A percentile compares a stretch with the other conserved stretches of the same genome.
Evolutionary conservation across 192 early-diverging fungal species (phyloP).

Genomic region (Rhizophagus prolifer): DNA sequence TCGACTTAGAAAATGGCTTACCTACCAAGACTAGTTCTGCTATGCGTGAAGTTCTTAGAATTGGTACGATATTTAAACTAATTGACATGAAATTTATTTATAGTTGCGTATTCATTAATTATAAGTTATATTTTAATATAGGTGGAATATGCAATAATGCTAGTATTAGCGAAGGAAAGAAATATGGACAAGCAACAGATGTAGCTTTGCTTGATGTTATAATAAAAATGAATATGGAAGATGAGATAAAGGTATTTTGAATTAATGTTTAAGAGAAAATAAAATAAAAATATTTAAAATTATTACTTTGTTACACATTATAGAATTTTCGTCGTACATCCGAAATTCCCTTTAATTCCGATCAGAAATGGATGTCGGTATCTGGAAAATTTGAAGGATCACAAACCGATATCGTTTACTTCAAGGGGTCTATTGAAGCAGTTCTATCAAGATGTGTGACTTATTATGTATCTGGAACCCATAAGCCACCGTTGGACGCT

Average conservation of each 20-base stretch:
- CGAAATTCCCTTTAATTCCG: conserved; percentile 89
- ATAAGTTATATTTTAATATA: conserved; percentile 47
- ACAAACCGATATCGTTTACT: conserved; percentile 41
- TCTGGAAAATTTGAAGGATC: conserved; percentile 41
- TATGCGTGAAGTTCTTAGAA: conserved; percentile 48
- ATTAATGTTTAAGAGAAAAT: not conserved
- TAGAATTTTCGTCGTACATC: conserved; percentile 58
- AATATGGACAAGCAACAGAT: conserved; percentile 92
- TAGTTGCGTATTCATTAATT: conserved; percentile 33
- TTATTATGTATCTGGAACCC: conserved; percentile 56
- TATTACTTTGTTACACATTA: not conserved
- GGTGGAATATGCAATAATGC: conserved; percentile 95
- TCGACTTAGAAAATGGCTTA: conserved; percentile 51
- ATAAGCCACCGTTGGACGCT: conserved; percentile 54
- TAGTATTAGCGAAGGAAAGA: conserved; percentile 66
- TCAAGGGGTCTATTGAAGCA: conserved; percentile 88
- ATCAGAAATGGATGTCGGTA: conserved; percentile 94
- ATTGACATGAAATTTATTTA: not conserved
- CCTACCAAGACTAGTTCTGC: conserved; percentile 35
- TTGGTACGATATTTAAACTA: conserved; percentile 45
- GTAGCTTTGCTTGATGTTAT: conserved; percentile 83
- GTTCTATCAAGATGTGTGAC: conserved; percentile 71
- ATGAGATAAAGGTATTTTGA: conserved; percentile 68
- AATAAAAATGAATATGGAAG: conserved; percentile 55
- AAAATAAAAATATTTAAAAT: not conserved